These are phyloP conservation scores for Euphorbia lathyris DNA, from an alignment of 345 rosid genomes.

Conservation along the genomic window DNA sequence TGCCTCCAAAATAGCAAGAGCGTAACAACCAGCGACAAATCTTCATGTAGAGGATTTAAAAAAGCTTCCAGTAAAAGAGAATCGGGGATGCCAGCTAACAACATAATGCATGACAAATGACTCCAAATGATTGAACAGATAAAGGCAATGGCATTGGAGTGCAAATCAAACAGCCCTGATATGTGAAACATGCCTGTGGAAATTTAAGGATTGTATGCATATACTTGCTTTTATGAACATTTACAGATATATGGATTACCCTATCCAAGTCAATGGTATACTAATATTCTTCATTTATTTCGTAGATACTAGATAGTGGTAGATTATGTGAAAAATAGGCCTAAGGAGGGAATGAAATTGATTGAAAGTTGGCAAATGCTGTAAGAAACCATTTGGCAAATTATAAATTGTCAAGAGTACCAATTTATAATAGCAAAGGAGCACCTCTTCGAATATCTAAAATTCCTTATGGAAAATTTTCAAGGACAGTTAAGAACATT, in stretches of 20 bases:
- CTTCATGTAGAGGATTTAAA: constrained; percentile 42
- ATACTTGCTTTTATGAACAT: neutral
- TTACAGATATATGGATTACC: neutral
- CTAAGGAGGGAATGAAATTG: neutral
- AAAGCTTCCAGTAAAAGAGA: neutral
- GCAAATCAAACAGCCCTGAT: neutral
- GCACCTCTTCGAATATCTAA: neutral
- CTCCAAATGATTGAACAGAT: neutral
- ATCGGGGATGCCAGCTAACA: neutral
- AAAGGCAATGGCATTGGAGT: neutral
- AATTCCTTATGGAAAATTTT: neutral
- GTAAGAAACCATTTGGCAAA: neutral
- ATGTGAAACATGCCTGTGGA: neutral
- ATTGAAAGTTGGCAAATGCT: neutral
- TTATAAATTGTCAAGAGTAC: no score
- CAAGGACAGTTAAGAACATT: neutral
- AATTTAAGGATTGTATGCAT: neutral
- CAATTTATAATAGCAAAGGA: no score
- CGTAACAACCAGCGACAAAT: constrained; percentile 83
- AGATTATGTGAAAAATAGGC: neutral
- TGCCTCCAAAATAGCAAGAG: constrained; percentile 79
- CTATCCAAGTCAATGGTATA: neutral
- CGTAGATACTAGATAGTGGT: neutral
- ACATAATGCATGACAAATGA: neutral
- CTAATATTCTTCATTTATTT: neutral